A percentile compares a stretch with the other conserved stretches of the same genome.
Conservation (phyloP, 768 basidiomycete species). For the Russula sp. region DNA sequence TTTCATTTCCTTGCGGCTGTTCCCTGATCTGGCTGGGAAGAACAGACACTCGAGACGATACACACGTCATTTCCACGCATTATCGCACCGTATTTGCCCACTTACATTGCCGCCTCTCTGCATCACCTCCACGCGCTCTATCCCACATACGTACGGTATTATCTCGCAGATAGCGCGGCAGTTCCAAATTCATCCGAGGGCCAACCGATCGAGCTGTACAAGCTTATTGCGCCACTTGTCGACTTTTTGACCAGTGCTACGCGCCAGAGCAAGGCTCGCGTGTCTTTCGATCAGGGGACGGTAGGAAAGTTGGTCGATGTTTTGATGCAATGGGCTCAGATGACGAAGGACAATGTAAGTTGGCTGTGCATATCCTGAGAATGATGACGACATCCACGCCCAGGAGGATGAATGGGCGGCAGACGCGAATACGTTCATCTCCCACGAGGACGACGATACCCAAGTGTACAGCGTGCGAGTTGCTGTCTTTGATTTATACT, state of each 20-base stretch:
- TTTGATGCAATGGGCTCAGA: constrained; percentile 71
- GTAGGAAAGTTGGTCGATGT: constrained; percentile 45
- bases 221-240: constrained; percentile 70
- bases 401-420: constrained; percentile 90
- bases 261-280: constrained; percentile 57
- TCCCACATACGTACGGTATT: constrained; percentile 55
- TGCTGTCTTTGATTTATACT: constrained; percentile 77
- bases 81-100: constrained; percentile 55
- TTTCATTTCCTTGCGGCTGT: background rate
- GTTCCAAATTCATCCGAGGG: constrained; percentile 69
- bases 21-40: constrained; percentile 2
- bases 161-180: constrained; percentile 49
- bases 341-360: constrained; percentile 85
- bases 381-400: background rate
- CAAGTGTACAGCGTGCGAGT: constrained; percentile 76
- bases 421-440: constrained; percentile 88
- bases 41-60: constrained; percentile 72
- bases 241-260: constrained; percentile 71
- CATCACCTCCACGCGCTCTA: constrained; percentile 54
- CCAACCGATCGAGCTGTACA: constrained; percentile 65
- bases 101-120: constrained; percentile 54
- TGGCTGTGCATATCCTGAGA: background rate
- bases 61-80: constrained; percentile 77
- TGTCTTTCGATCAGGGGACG: constrained; percentile 53
- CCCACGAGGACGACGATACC: constrained; percentile 91